These are phyloP conservation scores for Magnolia officinalis DNA, from an alignment of 164 flowering plant species.

Conservation along the genomic window DNA sequence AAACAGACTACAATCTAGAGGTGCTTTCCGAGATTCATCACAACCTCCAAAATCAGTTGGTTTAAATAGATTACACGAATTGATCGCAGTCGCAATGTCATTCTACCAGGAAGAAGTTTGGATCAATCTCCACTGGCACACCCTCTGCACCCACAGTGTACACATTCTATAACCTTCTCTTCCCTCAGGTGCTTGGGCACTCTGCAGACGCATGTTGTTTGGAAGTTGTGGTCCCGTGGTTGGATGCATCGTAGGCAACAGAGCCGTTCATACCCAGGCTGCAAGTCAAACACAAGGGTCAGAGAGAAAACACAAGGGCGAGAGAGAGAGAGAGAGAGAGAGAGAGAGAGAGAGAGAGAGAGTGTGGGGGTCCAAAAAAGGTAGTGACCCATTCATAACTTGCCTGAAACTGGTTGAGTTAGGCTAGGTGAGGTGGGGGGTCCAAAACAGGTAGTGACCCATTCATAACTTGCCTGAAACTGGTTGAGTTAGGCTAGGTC, in stretches of 20 bases:
- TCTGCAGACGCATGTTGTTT: constrained; percentile 58
- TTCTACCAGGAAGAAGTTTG: not conserved
- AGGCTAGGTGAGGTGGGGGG: too few species aligned
- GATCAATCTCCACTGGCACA: constrained; percentile 12
- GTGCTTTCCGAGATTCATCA: not conserved
- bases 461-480: too few species aligned
- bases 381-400: too few species aligned
- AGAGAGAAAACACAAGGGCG: too few species aligned
- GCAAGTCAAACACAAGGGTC: constrained; percentile 12
- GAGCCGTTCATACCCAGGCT: constrained; percentile 64
- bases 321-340: not conserved
- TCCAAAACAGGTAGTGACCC: too few species aligned
- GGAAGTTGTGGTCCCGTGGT: constrained; percentile 59
- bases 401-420: too few species aligned
- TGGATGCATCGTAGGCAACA: constrained; percentile 64
- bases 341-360: too few species aligned
- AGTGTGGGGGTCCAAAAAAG: too few species aligned
- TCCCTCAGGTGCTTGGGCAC: constrained; percentile 60
- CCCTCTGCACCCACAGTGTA: constrained; percentile 53
- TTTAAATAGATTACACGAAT: not conserved
- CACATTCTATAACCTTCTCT: constrained; percentile 61
- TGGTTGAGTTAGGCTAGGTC: too few species aligned
- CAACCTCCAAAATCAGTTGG: not conserved
- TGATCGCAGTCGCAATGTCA: not conserved
- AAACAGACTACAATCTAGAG: too few species aligned